A percentile compares a stretch with the other conserved stretches of the same genome.
These are phyloP conservation scores for Blastobotrys malaysiensis DNA, from an alignment of 1,139 yeast genomes.

Conservation along the genomic window DNA sequence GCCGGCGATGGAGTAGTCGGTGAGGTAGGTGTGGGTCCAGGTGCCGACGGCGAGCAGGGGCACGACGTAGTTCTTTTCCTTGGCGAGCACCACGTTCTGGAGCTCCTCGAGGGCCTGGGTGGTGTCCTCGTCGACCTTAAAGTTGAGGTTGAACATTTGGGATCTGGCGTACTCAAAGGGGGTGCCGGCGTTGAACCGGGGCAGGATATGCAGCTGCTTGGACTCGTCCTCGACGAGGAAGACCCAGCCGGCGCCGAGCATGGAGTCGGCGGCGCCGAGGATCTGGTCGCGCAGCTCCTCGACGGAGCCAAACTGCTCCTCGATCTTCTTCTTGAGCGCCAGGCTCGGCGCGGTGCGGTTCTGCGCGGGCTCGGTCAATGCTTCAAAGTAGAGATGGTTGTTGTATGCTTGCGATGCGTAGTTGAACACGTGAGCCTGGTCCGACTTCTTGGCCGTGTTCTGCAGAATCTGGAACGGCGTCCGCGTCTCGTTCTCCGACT, in stretches of 20 bases:
- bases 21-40: slow-evolving; percentile 83
- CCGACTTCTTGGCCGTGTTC: slow-evolving; percentile 64
- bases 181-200: slow-evolving; percentile 79
- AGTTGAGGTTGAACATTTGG: slow-evolving; percentile 71
- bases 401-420: slow-evolving; percentile 89
- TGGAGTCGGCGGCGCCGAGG: slow-evolving; percentile 50
- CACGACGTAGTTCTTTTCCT: slow-evolving; percentile 60
- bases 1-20: slow-evolving; percentile 79
- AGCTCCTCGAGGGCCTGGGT: slow-evolving; percentile 38
- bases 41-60: slow-evolving; percentile 76
- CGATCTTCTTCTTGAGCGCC: slow-evolving; percentile 30
- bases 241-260: slow-evolving; percentile 80
- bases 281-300: slow-evolving; percentile 52
- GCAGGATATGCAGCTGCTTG: slow-evolving; percentile 58
- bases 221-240: slow-evolving; percentile 71
- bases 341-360: slow-evolving; percentile 32
- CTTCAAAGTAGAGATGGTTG: slow-evolving; percentile 83
- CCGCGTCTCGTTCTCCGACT: slow-evolving; percentile 70
- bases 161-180: slow-evolving; percentile 77
- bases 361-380: slow-evolving; percentile 38
- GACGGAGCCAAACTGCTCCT: slow-evolving; percentile 39
- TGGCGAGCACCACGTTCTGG: slow-evolving; percentile 40
- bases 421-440: slow-evolving; percentile 70
- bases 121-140: slow-evolving; percentile 44
- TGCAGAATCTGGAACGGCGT: slow-evolving; percentile 72